Percentiles rank a stretch among this genome's conserved stretches.
Conservation (phyloP, 345 rosid species). For the Lumnitzera littorea region DNA sequence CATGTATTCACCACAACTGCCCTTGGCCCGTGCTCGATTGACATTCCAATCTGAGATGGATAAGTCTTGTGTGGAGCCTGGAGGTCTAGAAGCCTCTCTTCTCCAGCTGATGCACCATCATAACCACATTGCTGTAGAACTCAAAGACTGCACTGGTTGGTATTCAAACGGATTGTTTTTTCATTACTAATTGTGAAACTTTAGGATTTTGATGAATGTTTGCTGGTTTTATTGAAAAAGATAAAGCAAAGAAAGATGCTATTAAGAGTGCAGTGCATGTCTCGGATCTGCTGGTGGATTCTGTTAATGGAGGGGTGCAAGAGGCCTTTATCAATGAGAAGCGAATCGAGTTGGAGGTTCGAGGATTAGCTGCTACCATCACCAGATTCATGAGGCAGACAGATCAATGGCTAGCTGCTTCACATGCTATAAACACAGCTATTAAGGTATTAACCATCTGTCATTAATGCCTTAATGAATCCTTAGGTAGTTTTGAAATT, state of each 20-base stretch:
- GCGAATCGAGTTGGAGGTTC: slow-evolving; percentile 71
- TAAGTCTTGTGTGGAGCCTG: no score
- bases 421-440: slow-evolving; percentile 68
- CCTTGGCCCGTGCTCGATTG: no score
- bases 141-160: not conserved
- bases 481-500: no score
- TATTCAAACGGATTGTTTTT: not conserved
- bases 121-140: no score
- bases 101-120: no score
- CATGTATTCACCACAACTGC: no score
- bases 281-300: slow-evolving; percentile 67
- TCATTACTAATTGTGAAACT: no score
- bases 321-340: slow-evolving; percentile 73
- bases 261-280: slow-evolving; percentile 44
- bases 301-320: slow-evolving; percentile 81
- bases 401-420: slow-evolving; percentile 73
- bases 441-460: slow-evolving; percentile 40
- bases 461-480: no score
- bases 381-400: slow-evolving; percentile 62
- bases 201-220: no score
- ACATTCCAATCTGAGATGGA: no score
- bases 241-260: slow-evolving; percentile 78
- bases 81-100: no score
- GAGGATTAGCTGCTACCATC: slow-evolving; percentile 51
- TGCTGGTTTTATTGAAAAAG: slow-evolving; percentile 10